Evolutionary conservation across 1,284 basidiomycete genomes (phyloP).

Genomic region (Sutorius eximius): DNA sequence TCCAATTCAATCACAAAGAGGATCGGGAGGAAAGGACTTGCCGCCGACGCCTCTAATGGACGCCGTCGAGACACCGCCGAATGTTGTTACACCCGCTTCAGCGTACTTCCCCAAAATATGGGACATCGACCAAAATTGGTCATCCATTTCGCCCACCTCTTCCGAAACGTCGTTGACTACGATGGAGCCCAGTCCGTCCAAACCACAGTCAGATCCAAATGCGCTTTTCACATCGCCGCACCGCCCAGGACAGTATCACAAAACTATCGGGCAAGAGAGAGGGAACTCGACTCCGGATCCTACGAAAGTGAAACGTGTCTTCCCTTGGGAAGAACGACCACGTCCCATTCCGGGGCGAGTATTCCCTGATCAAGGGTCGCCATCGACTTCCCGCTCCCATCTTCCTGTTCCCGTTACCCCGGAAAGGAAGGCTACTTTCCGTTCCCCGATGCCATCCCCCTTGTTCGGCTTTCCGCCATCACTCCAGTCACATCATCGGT

Average conservation of each 20-base stretch:
- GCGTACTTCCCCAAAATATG: conserved; percentile 72
- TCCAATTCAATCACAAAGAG: background rate
- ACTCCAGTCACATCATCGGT: conserved; percentile 73
- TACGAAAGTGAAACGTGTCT: conserved; percentile 75
- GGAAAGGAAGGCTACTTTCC: conserved; percentile 20
- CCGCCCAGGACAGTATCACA: conserved; percentile 62
- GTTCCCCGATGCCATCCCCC: conserved; percentile 33
- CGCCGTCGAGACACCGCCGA: conserved; percentile 76
- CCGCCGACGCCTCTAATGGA: conserved; percentile 68
- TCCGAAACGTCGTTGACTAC: conserved; percentile 32
- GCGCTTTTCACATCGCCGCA: conserved; percentile 61
- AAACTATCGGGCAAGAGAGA: conserved; percentile 48
- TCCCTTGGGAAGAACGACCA: conserved; percentile 88
- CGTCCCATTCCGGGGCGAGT: conserved; percentile 67
- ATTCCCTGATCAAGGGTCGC: conserved; percentile 71
- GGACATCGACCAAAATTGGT: conserved; percentile 51
- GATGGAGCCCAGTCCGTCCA: conserved; percentile 25
- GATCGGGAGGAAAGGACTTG: conserved; percentile 35
- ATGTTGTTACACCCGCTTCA: conserved; percentile 51
- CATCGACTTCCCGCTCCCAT: conserved; percentile 41
- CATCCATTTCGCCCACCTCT: conserved; percentile 22
- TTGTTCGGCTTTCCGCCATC: conserved; percentile 51
- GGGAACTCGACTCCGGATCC: conserved; percentile 62
- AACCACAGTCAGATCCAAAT: conserved; percentile 37
- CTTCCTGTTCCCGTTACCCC: conserved; percentile 34